Evolutionary conservation across 139 green algal genomes (phyloP).

Genomic region (Chlamydomonas sp.): DNA sequence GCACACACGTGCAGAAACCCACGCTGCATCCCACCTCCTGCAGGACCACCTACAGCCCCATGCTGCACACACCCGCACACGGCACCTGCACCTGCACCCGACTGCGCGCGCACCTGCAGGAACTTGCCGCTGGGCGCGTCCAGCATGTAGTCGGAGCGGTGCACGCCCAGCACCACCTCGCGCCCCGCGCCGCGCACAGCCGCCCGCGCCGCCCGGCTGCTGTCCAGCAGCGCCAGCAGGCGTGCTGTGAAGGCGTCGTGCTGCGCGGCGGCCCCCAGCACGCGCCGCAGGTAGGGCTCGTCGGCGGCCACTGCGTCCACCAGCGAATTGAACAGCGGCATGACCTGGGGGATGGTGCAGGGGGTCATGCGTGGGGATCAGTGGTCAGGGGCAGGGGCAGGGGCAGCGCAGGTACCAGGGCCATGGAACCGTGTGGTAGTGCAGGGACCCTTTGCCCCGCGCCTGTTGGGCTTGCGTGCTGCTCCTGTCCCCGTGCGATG

Average conservation of each 20-base stretch:
- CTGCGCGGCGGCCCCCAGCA: constrained; percentile 59
- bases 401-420: background rate
- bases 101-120: constrained; percentile 74
- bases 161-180: constrained; percentile 82
- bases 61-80: background rate
- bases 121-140: constrained; percentile 84
- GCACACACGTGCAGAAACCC: no score
- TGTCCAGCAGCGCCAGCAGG: constrained; percentile 64
- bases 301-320: constrained; percentile 85
- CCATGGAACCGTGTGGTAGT: background rate
- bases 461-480: background rate
- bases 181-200: background rate
- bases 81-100: no score
- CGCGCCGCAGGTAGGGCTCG: constrained; percentile 76
- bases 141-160: constrained; percentile 98
- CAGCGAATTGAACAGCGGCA: constrained; percentile 86
- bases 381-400: background rate
- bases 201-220: constrained; percentile 4
- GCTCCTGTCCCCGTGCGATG: background rate
- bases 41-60: constrained; percentile 66
- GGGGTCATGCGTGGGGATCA: background rate
- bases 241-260: constrained; percentile 89
- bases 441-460: background rate
- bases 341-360: constrained; percentile 63
- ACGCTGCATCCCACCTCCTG: constrained; percentile 66